phyloP scores from a whole-genome alignment of 192 early-diverging fungal genomes.

The Coemansia sp. region DNA sequence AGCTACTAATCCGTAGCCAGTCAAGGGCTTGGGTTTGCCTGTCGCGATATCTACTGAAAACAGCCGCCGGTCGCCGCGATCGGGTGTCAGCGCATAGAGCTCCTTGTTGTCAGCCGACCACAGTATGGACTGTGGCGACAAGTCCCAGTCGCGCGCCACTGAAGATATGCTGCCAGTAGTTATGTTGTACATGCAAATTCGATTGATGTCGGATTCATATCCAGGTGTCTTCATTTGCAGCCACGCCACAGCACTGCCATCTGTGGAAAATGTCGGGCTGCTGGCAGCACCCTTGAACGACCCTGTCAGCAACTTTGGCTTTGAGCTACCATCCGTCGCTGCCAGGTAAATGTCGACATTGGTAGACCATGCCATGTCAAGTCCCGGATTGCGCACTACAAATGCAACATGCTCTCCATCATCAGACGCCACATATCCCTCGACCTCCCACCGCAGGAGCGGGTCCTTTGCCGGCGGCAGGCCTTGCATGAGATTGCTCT shows the following conservation, averaged over 20 bases:
- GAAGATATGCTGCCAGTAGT: neutral
- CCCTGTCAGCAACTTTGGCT: conserved; percentile 47
- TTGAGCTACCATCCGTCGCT: neutral
- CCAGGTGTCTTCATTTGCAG: conserved; percentile 75
- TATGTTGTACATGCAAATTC: conserved; percentile 60
- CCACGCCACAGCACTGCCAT: conserved; percentile 71
- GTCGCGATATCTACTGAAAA: conserved; percentile 37
- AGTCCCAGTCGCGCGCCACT: conserved; percentile 57
- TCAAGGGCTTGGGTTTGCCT: conserved; percentile 38
- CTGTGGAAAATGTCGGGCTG: conserved; percentile 63
- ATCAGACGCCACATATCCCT: conserved; percentile 60
- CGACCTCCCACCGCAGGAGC: conserved; percentile 44
- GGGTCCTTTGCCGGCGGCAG: conserved; percentile 23
- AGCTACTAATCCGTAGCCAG: conserved; percentile 18
- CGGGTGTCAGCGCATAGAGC: conserved; percentile 62
- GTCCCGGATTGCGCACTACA: conserved; percentile 59
- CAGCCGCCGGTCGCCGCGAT: conserved; percentile 60
- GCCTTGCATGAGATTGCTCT: conserved; percentile 19
- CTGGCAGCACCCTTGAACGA: conserved; percentile 60
- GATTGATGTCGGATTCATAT: conserved; percentile 77
- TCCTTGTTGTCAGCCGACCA: conserved; percentile 63
- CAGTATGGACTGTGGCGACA: conserved; percentile 59
- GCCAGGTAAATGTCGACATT: conserved; percentile 64
- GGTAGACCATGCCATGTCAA: conserved; percentile 66
- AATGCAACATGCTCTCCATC: conserved; percentile 71